Evolutionary conservation across 1,139 yeast genomes (phyloP), one percentile per base, ranked within the genome.

Genomic region (Taphrina betulina): DNA sequence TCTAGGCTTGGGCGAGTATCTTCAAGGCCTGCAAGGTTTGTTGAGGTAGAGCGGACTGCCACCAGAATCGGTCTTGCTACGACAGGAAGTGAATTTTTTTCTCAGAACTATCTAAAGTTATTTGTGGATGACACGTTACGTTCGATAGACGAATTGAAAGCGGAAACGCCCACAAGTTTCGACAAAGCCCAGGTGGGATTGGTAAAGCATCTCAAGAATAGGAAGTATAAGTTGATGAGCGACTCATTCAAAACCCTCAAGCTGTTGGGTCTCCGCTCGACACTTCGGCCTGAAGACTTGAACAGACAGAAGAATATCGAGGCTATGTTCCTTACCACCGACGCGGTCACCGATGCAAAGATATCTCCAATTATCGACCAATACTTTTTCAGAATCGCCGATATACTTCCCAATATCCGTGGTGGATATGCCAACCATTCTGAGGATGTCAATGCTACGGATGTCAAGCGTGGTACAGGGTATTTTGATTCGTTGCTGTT

Each of bases 361-460:
- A 16, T n/a, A n/a, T n/a, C n/a, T n/a, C 12, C 22, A 19, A 22
- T n/a, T n/a, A 69, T 73, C 46, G 95, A 89, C 66, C 68, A 68
- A 0, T 78, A 78, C 63, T 89, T 81, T 68, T 86, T 79, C 72
- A 76, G 85, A 60, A 71, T 87, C 17, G 69, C 92, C 55, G 98
- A 92, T 63, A 68, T 89, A 48, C 71, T 90, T 38, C 97, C 97
- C 5, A 76, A 92, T 44, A 71, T 92, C 58, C 77, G 95, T 64
- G 77, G 82, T 28, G 74, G 87, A 1, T 81, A 82, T 16, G 70
- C 81, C 1, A 63, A 65, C 33, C 80, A 82, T 16, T 76, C 81
- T 16, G 85, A 79, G 10, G 97, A 89, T 65, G 81, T 88, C 19
- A 94, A 96, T 1, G 76, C 77, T 20, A 74, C 78, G 1, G 95